Base-by-base conservation (phyloP, 345 rosid species). In the Sapria himalayana region DNA sequence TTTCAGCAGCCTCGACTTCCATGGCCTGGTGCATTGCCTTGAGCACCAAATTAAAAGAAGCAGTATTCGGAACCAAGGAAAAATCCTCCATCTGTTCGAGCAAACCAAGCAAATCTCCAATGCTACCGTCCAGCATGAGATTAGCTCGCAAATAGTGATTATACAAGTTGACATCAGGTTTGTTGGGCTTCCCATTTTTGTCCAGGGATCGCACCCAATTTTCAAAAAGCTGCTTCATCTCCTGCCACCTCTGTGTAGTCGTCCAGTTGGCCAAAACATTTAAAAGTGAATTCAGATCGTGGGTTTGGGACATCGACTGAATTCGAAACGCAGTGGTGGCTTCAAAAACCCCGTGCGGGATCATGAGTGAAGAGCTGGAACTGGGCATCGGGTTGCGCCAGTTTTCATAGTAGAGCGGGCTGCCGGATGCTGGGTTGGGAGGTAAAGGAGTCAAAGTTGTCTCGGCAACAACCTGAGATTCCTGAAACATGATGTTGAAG, bases 61-160 rank as follows among this genome's bases (percentile, higher is more conserved):
- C 84, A 0, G 94, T 76, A 35, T 79, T 82, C 5, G 98, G 94
- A 15, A 39, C 38, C 0, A 89, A 29, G 1, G 59, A 63, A 56
- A 59, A 82, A 2, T 72, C 85, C 20, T 72, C 75, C 93, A 79
- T 79, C 33, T 56, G 64, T 5, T 63, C 56, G 42, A 89, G 73
- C 40, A 72, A 56, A 54, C 76, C 93, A 25, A 89, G 76, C 76
- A 89, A 43, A 19, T 72, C 78, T 15, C 37, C 63, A 7, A 70
- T 57, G 0, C 67, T 13, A 14, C 77, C 84, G 7, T 73, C 84
- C 22, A 58, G 47, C 95, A 79, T 82, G 42, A 76, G 43, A 41
- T 76, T 74, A 33, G 98, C 98, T 6, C 93, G 56, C 43, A 89
- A 66, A 57, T 89, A 89, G 37, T 65, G 75, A 63, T 82, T 89